phyloP scores from a whole-genome alignment of 768 basidiomycete genomes.

The Boletus rufocinnamomeus region DNA sequence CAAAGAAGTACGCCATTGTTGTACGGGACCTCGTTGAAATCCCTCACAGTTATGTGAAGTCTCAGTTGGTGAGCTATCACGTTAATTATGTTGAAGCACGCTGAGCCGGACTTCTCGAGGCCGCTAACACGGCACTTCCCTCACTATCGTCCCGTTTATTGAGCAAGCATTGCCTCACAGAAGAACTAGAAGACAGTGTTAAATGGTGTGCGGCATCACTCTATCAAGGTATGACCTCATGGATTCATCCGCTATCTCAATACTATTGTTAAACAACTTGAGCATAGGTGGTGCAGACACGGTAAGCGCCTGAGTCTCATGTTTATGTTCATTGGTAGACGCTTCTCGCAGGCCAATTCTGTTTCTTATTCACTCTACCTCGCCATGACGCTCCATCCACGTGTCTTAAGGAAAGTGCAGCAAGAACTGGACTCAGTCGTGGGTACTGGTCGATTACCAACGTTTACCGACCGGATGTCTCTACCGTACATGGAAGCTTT shows the following conservation, averaged over 20 bases:
- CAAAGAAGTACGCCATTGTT: neutral
- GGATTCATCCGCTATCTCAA: neutral
- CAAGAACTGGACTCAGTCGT: neutral
- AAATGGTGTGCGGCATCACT: neutral
- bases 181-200: neutral
- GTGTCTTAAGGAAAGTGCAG: neutral
- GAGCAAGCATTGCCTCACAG: neutral
- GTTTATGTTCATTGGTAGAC: neutral
- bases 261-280: neutral
- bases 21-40: neutral
- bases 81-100: neutral
- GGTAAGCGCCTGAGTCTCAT: neutral
- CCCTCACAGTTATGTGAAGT: neutral
- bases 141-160: neutral
- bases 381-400: neutral
- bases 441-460: neutral
- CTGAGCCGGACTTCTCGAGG: neutral
- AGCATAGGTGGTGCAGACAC: neutral
- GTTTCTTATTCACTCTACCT: neutral
- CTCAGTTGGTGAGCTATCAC: neutral
- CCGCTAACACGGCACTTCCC: neutral
- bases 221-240: neutral
- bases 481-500: neutral
- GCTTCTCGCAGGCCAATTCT: neutral
- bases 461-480: neutral